phyloP scores from a whole-genome alignment of 306 rosid species.

The Vachellia pachyceras region DNA sequence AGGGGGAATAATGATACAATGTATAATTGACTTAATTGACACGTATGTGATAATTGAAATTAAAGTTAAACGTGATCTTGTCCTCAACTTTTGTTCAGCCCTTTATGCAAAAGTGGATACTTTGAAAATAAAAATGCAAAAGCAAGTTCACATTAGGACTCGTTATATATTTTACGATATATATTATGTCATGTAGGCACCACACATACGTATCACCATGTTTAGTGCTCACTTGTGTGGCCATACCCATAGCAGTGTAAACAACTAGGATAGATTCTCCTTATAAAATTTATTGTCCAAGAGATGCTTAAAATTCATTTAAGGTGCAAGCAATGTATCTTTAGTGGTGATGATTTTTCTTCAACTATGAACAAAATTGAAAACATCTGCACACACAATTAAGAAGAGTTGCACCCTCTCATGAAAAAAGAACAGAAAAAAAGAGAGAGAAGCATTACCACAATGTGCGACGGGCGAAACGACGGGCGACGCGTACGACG shows the following conservation, averaged over 20 bases:
- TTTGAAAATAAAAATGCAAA: conserved; percentile 35
- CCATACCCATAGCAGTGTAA: conserved; percentile 54
- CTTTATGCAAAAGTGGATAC: conserved; percentile 29
- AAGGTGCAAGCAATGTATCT: too few species aligned
- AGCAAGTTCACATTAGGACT: not conserved
- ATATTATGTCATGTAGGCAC: conserved; percentile 36
- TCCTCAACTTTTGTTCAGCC: conserved; percentile 42
- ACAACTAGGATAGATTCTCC: conserved; percentile 30
- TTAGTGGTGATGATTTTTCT: too few species aligned
- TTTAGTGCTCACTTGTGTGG: conserved; percentile 34
- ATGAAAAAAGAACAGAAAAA: too few species aligned
- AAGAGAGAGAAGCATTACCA: too few species aligned
- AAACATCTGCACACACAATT: too few species aligned
- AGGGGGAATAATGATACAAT: conserved; percentile 2
- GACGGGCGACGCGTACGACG: too few species aligned
- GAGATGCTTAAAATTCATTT: not conserved
- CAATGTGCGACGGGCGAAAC: too few species aligned
- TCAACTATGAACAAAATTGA: too few species aligned
- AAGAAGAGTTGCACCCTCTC: too few species aligned
- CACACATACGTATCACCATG: conserved; percentile 22
- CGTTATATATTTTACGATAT: not conserved
- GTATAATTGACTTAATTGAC: conserved; percentile 28
- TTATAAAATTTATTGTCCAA: conserved; percentile 38
- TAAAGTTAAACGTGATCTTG: conserved; percentile 48
- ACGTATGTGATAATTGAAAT: conserved; percentile 40